Evolutionary conservation across 331 rosid genomes (phyloP).

Genomic region (Ulmus americana): DNA sequence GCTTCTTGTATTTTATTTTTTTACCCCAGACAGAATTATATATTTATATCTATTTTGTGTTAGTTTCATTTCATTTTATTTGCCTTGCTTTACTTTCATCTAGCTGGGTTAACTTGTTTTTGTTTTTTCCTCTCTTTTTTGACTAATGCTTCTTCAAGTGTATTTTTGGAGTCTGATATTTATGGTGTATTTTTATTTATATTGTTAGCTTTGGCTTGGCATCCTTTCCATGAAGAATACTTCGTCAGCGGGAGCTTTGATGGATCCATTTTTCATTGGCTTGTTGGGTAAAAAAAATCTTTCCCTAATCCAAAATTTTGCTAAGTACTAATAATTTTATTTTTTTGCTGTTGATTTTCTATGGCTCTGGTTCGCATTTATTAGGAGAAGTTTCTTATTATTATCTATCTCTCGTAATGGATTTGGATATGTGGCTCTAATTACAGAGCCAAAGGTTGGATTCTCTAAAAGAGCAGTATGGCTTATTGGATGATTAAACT

Average conservation of each 20-base stretch:
- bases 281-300: slow-evolving; percentile 78
- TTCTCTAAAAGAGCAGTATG: neutral
- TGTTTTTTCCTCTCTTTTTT: neutral
- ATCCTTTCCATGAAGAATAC: slow-evolving; percentile 97
- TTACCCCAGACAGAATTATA: no score
- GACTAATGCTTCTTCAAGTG: neutral
- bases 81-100: no score
- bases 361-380: neutral
- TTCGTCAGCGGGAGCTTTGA: slow-evolving; percentile 97
- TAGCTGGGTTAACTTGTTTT: neutral
- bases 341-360: neutral
- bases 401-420: neutral
- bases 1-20: no score
- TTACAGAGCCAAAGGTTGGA: neutral
- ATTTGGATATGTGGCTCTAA: neutral
- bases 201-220: slow-evolving; percentile 91
- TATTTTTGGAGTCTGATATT: slow-evolving; percentile 17
- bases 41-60: no score
- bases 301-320: neutral
- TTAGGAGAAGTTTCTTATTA: neutral
- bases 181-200: slow-evolving; percentile 21
- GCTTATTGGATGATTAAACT: neutral
- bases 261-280: slow-evolving; percentile 97
- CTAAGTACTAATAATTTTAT: neutral
- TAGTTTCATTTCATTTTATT: no score